Evolutionary conservation across 345 rosid genomes (phyloP).

Genomic region (Brassica cretica): DNA sequence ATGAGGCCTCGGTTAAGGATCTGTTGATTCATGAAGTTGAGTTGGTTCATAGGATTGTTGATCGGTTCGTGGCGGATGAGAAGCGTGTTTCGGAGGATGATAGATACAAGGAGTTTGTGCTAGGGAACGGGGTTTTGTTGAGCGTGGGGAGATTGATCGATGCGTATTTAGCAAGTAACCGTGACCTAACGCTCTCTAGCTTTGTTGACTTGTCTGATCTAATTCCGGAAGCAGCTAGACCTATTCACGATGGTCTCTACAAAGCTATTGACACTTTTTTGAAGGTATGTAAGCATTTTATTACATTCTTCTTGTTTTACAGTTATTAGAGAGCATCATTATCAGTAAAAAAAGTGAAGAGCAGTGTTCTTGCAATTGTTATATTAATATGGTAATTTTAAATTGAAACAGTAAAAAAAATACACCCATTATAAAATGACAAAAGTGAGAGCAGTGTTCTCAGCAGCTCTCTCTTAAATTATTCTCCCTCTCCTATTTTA

Average conservation of each 20-base stretch:
- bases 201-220: slow-evolving; percentile 57
- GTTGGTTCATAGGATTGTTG: slow-evolving; percentile 57
- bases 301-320: slow-evolving; percentile 4
- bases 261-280: slow-evolving; percentile 79
- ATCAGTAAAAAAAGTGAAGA: too few species aligned
- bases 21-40: slow-evolving; percentile 71
- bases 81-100: slow-evolving; percentile 41
- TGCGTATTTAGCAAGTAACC: slow-evolving; percentile 58
- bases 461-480: too few species aligned
- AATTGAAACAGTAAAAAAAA: too few species aligned
- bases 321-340: too few species aligned
- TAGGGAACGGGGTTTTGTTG: slow-evolving; percentile 54
- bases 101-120: slow-evolving; percentile 47
- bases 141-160: slow-evolving; percentile 69
- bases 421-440: too few species aligned
- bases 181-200: slow-evolving; percentile 49
- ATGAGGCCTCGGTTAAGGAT: slow-evolving; percentile 73
- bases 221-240: slow-evolving; percentile 74
- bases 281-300: slow-evolving; percentile 48
- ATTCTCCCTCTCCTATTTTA: too few species aligned
- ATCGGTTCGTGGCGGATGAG: slow-evolving; percentile 49
- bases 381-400: too few species aligned
- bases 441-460: too few species aligned
- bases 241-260: slow-evolving; percentile 73
- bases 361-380: too few species aligned